Conservation (phyloP, 1,139 yeast genomes). For the Blastobotrys proliferans region DNA sequence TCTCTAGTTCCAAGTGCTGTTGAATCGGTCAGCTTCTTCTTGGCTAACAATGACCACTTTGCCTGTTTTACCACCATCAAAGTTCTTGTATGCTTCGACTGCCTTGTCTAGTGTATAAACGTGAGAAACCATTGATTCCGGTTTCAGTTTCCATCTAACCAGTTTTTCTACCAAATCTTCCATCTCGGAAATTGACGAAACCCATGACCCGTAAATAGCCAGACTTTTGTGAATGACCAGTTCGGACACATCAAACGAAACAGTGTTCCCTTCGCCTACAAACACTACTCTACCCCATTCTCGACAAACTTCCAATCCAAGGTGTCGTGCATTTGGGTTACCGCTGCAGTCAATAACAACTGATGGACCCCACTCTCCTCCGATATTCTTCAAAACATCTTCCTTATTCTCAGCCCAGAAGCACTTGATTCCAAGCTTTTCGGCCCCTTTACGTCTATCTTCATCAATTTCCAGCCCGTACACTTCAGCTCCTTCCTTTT, state of each 20-base stretch:
- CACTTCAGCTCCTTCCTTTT: constrained; percentile 19
- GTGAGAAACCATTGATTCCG: constrained; percentile 18
- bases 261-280: constrained; percentile 19
- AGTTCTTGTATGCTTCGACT: constrained; percentile 16
- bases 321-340: constrained; percentile 15
- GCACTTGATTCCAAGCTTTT: constrained; percentile 14
- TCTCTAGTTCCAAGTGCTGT: background rate
- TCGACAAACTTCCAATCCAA: constrained; percentile 18
- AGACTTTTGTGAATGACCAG: constrained; percentile 18
- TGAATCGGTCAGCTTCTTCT: constrained; percentile 1
- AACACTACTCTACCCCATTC: constrained; percentile 20
- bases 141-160: constrained; percentile 17
- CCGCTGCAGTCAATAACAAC: constrained; percentile 20
- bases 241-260: constrained; percentile 17
- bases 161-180: constrained; percentile 19
- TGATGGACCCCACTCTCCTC: constrained; percentile 15
- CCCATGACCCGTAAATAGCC: constrained; percentile 19
- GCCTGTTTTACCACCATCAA: constrained; percentile 18
- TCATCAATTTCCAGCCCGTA: constrained; percentile 17
- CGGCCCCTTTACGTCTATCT: constrained; percentile 14
- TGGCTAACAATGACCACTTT: constrained; percentile 16
- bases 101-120: constrained; percentile 17
- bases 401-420: constrained; percentile 13
- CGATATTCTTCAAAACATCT: constrained; percentile 11
- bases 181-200: constrained; percentile 17